Evolutionary conservation across 805 yeast genomes (phyloP), one percentile per base, ranked within the genome.

Genomic region (Grigorovia yakushimaensis): DNA sequence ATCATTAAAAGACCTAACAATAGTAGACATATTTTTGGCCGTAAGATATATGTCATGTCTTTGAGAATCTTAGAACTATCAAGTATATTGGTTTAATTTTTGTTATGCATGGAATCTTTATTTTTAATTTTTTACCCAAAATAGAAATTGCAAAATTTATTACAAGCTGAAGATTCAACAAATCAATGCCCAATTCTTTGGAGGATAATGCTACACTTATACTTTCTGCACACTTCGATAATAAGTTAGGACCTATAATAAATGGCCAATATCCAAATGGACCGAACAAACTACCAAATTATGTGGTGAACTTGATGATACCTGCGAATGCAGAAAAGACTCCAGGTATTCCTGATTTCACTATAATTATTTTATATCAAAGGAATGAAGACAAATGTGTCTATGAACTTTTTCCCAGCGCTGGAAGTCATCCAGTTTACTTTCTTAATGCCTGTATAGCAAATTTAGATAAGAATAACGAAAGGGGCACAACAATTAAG

Each of bases 151-250:
- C 13, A 27, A 27, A 27, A 5, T 27, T 27, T 27, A 27, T 27
- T 27, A 10, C 33, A 7, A 15, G 10, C 15, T 15, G 17, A 33
- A 33, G n/a, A 33, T 15, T 15, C 37, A 3, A 15, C 17, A 33
- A 15, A 33, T n/a, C 7, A 15, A 33, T 33, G 37, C 4, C 17
- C 17, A 2, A 13, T 8, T 13, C 17, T 4, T 11, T 15, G 37
- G 17, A 4, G 5, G 41, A 44, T 30, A 74, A 78, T 54, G 75
- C 77, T 15, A 76, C 76, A 46, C 82, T 72, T 57, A 72, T 83
- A 20, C 55, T 87, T 30, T 73, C 88, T 5, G 84, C 91, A 1
- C 89, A 84, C 64, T 88, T 88, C 61, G 93, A 88, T 60, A 78
- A 82, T 52, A 82, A 77, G 55, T 71, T 78, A 47, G 96, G 96